Evolutionary conservation across 371 early-diverging fungal species (phyloP).

Genomic region (Rhizopus arrhizus): DNA sequence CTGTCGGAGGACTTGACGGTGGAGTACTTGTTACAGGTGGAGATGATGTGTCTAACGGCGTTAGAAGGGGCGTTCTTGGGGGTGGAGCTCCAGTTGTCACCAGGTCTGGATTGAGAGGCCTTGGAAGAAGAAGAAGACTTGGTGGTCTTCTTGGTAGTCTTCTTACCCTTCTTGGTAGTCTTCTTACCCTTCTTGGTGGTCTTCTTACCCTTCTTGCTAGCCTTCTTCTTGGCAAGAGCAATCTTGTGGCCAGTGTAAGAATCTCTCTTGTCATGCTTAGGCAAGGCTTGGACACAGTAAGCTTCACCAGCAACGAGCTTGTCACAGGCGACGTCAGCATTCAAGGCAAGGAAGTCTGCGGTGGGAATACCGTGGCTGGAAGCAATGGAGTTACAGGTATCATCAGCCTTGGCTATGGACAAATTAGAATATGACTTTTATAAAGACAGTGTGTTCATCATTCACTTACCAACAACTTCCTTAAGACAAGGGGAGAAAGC

Average conservation of each 20-base stretch:
- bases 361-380: constrained; percentile 1
- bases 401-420: constrained; percentile 19
- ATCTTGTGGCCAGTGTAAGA: constrained; percentile 25
- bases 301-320: constrained; percentile 12
- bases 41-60: constrained; percentile 35
- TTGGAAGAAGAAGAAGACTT: constrained; percentile 18
- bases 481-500: constrained; percentile 23
- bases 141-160: constrained; percentile 24
- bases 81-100: constrained; percentile 31
- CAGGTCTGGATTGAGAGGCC: constrained; percentile 27
- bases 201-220: not conserved
- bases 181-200: not conserved
- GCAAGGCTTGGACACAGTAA: constrained; percentile 24
- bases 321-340: constrained; percentile 18
- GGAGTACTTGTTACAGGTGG: constrained; percentile 37
- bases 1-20: constrained; percentile 25
- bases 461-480: constrained; percentile 23
- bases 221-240: constrained; percentile 28
- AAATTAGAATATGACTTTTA: not conserved
- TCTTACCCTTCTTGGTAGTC: constrained; percentile 24
- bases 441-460: not conserved
- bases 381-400: constrained; percentile 24
- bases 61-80: constrained; percentile 28
- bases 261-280: constrained; percentile 21
- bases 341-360: constrained; percentile 21